Evolutionary conservation across 352 stramenopile genomes (phyloP).

Genomic region (Globisporangium yorkense): DNA sequence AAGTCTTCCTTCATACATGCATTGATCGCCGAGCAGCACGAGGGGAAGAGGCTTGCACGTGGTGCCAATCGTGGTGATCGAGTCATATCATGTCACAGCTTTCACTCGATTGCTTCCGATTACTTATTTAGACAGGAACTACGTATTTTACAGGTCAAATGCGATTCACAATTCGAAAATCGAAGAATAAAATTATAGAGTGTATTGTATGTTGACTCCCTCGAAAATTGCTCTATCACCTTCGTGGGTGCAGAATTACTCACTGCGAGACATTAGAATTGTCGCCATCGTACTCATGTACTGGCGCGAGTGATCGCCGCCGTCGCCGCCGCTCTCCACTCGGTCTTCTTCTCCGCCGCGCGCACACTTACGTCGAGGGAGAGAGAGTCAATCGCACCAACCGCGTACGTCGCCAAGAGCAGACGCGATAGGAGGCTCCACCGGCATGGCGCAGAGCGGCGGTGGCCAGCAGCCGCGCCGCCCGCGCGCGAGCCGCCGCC

Average conservation of each 20-base stretch:
- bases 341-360: background rate
- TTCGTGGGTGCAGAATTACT: background rate
- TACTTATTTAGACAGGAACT: too few species aligned
- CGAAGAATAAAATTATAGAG: background rate
- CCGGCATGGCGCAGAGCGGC: background rate
- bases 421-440: background rate
- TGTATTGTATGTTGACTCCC: background rate
- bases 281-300: background rate
- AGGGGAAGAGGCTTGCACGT: too few species aligned
- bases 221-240: background rate
- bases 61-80: too few species aligned
- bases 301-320: background rate
- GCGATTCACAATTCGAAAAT: too few species aligned
- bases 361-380: background rate
- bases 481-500: conserved; percentile 15
- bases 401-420: background rate
- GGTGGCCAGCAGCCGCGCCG: background rate
- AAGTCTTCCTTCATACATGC: too few species aligned
- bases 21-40: too few species aligned
- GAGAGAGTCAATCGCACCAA: too few species aligned
- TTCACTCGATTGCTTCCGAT: background rate
- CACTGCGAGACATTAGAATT: background rate
- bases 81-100: background rate
- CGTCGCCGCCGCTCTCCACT: background rate
- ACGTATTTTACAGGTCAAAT: too few species aligned